Evolutionary conservation across 768 basidiomycete genomes (phyloP), one percentile per base, ranked within the genome.

Genomic region (Rhodotorula toruloides): DNA sequence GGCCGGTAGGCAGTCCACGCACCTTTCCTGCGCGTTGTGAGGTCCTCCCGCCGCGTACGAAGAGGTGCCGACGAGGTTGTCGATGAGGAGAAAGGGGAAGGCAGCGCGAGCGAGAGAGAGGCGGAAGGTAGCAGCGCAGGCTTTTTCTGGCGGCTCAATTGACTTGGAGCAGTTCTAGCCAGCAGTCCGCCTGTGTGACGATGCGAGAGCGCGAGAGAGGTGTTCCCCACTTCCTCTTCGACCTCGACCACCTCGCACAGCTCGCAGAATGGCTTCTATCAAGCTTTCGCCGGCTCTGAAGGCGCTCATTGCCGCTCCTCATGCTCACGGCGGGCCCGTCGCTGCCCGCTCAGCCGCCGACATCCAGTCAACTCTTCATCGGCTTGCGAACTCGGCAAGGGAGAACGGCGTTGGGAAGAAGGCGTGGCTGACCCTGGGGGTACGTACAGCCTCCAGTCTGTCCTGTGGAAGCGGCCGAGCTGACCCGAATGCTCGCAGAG

Each of bases 261-360:
- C n/a, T n/a, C n/a, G n/a, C n/a, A n/a, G 25, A 25, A 58, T 65
- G 55, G 58, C 65, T 25, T 62, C 66, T 0, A 54, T 63, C 29
- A 56, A 54, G 50, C 75, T 79, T 39, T 76, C 77, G 0, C 68
- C 75, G 4, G 54, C 76, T 2, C 67, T 79, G 71, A 79, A 79
- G 67, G 22, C 73, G 3, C 74, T 79, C 58, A 74, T 79, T 56
- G 54, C 71, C 0, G 67, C 72, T 0, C 74, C 77, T 5, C 61
- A 52, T 4, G 53, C 71, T 29, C 60, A 70, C 22, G 73, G 73
- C 42, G 54, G 61, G 14, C 72, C 76, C 4, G 54, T 77, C 44
- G 74, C 77, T 11, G 66, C 74, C 25, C 77, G 77, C 0, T 21
- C 74, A 14, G 39, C 31, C 25, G 50, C 65, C 4, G 61, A n/a